phyloP scores from a whole-genome alignment of 2,329 filamentous ascomycete genomes.

The Penicillium olsonii region DNA sequence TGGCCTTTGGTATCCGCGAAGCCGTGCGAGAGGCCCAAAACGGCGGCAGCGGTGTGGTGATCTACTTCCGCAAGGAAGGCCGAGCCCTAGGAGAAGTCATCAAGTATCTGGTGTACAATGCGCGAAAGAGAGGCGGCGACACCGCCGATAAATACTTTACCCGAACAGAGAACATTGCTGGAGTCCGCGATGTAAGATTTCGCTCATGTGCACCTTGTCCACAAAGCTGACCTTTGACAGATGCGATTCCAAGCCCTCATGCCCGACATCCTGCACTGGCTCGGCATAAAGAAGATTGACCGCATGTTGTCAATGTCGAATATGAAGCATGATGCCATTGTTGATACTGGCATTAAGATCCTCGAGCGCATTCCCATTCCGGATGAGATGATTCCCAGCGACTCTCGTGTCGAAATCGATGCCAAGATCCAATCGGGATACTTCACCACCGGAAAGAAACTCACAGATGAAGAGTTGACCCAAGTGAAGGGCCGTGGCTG shows the following conservation, averaged over 20 bases:
- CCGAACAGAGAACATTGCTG: slow-evolving; percentile 96
- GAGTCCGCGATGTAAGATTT: slow-evolving; percentile 69
- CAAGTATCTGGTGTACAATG: slow-evolving; percentile 72
- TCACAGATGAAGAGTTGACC: slow-evolving; percentile 81
- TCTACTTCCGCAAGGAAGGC: slow-evolving; percentile 98
- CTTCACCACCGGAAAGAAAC: slow-evolving; percentile 84
- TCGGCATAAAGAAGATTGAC: slow-evolving; percentile 98
- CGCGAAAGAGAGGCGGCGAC: slow-evolving; percentile 47
- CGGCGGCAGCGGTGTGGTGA: slow-evolving; percentile 90
- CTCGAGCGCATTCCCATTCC: slow-evolving; percentile 88
- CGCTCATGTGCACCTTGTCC: slow-evolving; percentile 15
- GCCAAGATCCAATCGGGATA: slow-evolving; percentile 93
- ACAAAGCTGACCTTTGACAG: slow-evolving; percentile 39
- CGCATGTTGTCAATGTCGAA: slow-evolving; percentile 99
- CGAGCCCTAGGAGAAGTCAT: slow-evolving; percentile 93
- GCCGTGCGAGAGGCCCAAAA: slow-evolving; percentile 96
- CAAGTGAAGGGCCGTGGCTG: slow-evolving; percentile 87
- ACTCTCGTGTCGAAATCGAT: slow-evolving; percentile 97
- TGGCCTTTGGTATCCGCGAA: slow-evolving; percentile 96
- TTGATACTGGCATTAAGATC: slow-evolving; percentile 65
- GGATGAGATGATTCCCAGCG: slow-evolving; percentile 88
- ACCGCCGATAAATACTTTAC: slow-evolving; percentile 71
- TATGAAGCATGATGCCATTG: slow-evolving; percentile 56
- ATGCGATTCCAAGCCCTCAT: slow-evolving; percentile 99
- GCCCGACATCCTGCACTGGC: slow-evolving; percentile 97